These are phyloP conservation scores for Globisporangium polare DNA, from an alignment of 352 stramenopile genomes.

Conservation along the genomic window DNA sequence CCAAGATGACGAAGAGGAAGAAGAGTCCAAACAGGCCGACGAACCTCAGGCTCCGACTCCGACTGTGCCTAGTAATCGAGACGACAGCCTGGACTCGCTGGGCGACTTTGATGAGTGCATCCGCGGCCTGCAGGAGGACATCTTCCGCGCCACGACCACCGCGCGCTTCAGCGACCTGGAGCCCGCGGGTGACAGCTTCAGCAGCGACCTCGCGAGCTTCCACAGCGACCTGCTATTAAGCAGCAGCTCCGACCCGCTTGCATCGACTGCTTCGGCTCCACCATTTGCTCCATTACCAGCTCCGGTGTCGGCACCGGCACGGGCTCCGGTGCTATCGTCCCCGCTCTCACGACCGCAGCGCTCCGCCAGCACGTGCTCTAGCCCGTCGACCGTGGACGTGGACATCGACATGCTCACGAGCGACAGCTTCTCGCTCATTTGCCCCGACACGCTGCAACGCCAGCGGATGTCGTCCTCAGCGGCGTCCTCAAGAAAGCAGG, in stretches of 20 bases:
- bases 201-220: slow-evolving; percentile 10
- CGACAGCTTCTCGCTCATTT: slow-evolving; percentile 56
- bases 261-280: background rate
- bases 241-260: slow-evolving; percentile 1
- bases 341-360: background rate
- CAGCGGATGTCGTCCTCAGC: slow-evolving; percentile 16
- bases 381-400: slow-evolving; percentile 29
- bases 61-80: background rate
- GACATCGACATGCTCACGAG: slow-evolving; percentile 50
- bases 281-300: no score
- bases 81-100: slow-evolving; percentile 20
- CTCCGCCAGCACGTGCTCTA: slow-evolving; percentile 12
- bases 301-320: background rate
- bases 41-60: background rate
- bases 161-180: slow-evolving; percentile 13
- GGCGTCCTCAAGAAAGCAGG: slow-evolving; percentile 19
- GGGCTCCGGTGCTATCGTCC: background rate
- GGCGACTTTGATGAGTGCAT: slow-evolving; percentile 45
- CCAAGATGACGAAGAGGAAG: slow-evolving; percentile 1
- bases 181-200: slow-evolving; percentile 4
- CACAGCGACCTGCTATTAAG: slow-evolving; percentile 5
- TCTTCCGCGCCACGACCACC: slow-evolving; percentile 30
- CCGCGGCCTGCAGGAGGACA: slow-evolving; percentile 46
- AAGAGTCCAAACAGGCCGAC: background rate
- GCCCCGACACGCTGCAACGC: slow-evolving; percentile 31